Base-by-base conservation (phyloP, 225 moss, liverwort and hornwort genomes). In the Pseudisothecium myosuroides region DNA sequence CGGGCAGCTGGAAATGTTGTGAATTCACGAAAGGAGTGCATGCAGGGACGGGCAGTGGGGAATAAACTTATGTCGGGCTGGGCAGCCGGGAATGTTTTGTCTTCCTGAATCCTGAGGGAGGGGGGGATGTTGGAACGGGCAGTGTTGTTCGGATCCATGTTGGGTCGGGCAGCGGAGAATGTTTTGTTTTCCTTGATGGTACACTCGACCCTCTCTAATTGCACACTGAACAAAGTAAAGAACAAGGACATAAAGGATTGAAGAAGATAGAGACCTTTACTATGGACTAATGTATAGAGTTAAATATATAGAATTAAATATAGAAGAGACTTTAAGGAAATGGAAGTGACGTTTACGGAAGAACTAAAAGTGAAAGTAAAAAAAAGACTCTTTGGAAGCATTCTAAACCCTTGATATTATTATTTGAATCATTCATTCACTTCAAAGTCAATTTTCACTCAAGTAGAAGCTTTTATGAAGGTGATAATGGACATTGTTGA, bases 311-410 rank as follows among this genome's bases (percentile, higher is more conserved):
- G 9, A 23, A 4, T 13, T 71, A 24, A 14, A 41, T 71, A 41
- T 26, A 41, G 5, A 71, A 16, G 9, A 41, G 43, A 28, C 10
- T 41, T 26, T 41, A 5, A 41, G 5, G 9, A 41, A 41, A 26
- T 41, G 26, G 8, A 39, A 41, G 6, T 14, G 7, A 24, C 3
- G 27, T 41, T 26, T 27, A 16, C n/a, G n/a, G 4, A 27, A 0
- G 72, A 43, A 26, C 3, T 72, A 9, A 27, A 1, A 43, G 5
- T 28, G 10, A 43, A 43, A 43, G 3, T 7, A 4, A 24, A 43
- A 10, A 43, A 27, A 0, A 1, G n/a, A 72, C 14, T 24, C 8
- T 39, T 24, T 4, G 4, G 0, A 41, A 41, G 8, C 8, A 24
- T 14, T 41, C 12, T 23, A 39, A 22, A n/a, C 7, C 9, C 3